Evolutionary conservation across 2,329 filamentous ascomycete genomes (phyloP).

Genomic region (Aspergillus vadensis): DNA sequence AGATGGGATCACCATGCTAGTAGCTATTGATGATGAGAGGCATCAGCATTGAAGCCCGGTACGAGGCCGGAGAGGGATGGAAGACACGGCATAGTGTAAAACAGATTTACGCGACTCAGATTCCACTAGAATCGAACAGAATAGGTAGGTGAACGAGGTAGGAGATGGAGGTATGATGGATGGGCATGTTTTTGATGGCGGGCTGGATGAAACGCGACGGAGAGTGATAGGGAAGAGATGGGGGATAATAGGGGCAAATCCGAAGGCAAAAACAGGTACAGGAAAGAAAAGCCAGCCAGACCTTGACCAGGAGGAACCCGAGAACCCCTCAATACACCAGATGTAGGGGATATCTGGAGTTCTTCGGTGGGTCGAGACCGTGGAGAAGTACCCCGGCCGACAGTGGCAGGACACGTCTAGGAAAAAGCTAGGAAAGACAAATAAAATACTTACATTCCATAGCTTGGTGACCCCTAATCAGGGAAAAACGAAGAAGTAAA

Average conservation of each 20-base stretch:
- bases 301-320: constrained; percentile 18
- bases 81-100: constrained; percentile 27
- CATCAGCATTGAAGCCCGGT: constrained; percentile 47
- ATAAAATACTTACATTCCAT: constrained; percentile 61
- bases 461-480: constrained; percentile 52
- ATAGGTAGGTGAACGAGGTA: constrained; percentile 26
- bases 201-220: constrained; percentile 39
- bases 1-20: constrained; percentile 51
- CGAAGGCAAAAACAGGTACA: constrained; percentile 26
- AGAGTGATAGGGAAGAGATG: constrained; percentile 25
- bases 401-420: constrained; percentile 34
- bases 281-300: constrained; percentile 20
- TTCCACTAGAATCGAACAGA: constrained; percentile 26
- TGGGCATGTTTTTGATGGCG: constrained; percentile 41
- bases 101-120: constrained; percentile 39
- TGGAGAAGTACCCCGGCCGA: constrained; percentile 43
- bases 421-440: constrained; percentile 32
- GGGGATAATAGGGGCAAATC: constrained; percentile 21
- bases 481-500: constrained; percentile 36
- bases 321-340: constrained; percentile 19
- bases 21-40: constrained; percentile 38
- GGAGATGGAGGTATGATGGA: constrained; percentile 38
- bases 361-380: constrained; percentile 43
- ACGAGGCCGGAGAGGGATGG: constrained; percentile 19
- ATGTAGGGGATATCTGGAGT: constrained; percentile 28